Percentiles rank a stretch among this genome's conserved stretches.
Evolutionary conservation across 768 basidiomycete species (phyloP).

Genomic region (Pilatotrama ljubarskyi): DNA sequence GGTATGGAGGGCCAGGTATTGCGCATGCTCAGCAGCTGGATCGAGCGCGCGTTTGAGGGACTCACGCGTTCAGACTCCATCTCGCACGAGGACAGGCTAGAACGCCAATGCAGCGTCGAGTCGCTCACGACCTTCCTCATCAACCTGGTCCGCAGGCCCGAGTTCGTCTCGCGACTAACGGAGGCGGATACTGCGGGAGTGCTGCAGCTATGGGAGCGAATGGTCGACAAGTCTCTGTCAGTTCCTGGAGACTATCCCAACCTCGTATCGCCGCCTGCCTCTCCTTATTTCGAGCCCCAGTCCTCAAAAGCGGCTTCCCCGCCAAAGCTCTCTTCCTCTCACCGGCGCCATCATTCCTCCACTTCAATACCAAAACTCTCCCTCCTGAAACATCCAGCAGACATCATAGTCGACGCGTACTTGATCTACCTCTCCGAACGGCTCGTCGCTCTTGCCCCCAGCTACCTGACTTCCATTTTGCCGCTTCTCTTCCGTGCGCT

Average conservation of each 20-base stretch:
- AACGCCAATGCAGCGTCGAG: constrained; percentile 66
- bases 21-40: constrained; percentile 61
- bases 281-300: constrained; percentile 33
- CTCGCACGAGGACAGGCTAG: constrained; percentile 43
- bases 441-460: constrained; percentile 57
- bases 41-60: constrained; percentile 62
- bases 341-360: constrained; percentile 65
- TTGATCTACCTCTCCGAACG: constrained; percentile 63
- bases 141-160: constrained; percentile 47
- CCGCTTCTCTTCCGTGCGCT: constrained; percentile 73
- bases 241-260: constrained; percentile 21
- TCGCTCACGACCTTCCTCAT: constrained; percentile 60
- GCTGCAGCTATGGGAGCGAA: constrained; percentile 56
- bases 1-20: constrained; percentile 65
- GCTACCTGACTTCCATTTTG: constrained; percentile 55
- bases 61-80: constrained; percentile 34
- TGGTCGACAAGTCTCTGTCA: constrained; percentile 56
- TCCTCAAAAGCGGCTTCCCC: constrained; percentile 32
- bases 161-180: constrained; percentile 59
- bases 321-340: constrained; percentile 34
- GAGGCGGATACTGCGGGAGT: constrained; percentile 59
- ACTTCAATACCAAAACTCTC: constrained; percentile 45
- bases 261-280: constrained; percentile 22
- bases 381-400: constrained; percentile 51
- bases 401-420: constrained; percentile 63